Evolutionary conservation across 208 protist genomes (phyloP), one percentile per base, ranked within the genome.

Genomic region (Crithidia bombi): DNA sequence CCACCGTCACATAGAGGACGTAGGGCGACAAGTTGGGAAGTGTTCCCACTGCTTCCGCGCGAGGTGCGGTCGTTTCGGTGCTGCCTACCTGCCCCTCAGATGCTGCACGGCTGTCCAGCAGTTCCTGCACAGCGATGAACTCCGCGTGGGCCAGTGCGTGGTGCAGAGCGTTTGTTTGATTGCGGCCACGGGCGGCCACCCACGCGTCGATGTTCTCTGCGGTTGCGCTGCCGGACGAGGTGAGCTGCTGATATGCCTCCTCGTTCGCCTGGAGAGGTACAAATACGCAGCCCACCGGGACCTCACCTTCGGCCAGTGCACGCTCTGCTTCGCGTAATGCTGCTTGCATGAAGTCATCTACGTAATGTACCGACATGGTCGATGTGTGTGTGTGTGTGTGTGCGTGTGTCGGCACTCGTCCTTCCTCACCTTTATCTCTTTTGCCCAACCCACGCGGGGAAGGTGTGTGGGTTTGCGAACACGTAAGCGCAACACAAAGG

Each of bases 281-380:
- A 26, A 98, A 65, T 2, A 98, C 97, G 79, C 97, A 98, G 9
- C 97, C 98, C 14, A 99, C 96, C 0, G 98, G 97, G 4, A 99
- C 98, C 59, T 99, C 97, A 9, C 92, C 87, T 46, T 91, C 79
- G 12, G 1, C 38, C 6, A 95, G 78, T 10, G 92, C 92, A 15
- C 41, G 14, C 30, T 52, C 57, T 0, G 90, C 92, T 44, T 94
- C 86, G 4, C 44, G 33, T 33, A 95, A 78, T 7, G 92, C 92
- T 6, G 46, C 71, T 10, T 50, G 65, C 92, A 97, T 97, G 58
- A 91, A 94, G 15, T 30, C 67, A 39, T 86, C 80, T 5, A 83
- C 79, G 55, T 92, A 94, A 35, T 71, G 75, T 17, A 62, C 28
- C 30, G 67, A 43, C 68, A 70, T 76, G 30, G 12, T 15, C 2